Conservation (phyloP, 1,284 basidiomycete genomes). For the Fomitopsis pinicola region DNA sequence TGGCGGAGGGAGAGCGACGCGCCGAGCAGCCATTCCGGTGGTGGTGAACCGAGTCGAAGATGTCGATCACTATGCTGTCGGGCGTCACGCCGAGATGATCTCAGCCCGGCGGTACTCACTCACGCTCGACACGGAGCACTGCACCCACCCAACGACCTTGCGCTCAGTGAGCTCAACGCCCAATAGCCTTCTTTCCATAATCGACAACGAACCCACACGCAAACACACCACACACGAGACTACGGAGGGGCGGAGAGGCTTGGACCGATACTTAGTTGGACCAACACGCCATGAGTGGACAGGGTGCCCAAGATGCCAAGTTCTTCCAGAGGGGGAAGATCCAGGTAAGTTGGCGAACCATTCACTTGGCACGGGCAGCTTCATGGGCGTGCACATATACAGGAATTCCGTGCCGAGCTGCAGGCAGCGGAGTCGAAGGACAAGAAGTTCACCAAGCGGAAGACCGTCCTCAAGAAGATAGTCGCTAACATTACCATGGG, state of each 20-base stretch:
- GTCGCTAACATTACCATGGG: conserved; percentile 96
- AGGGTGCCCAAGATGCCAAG: conserved; percentile 78
- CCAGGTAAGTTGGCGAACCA: conserved; percentile 52
- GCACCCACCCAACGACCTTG: neutral
- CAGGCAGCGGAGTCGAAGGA: conserved; percentile 89
- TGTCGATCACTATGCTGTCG: neutral
- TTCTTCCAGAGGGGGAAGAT: conserved; percentile 91
- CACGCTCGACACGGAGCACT: neutral
- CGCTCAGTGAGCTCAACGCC: neutral
- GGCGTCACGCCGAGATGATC: neutral
- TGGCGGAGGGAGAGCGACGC: conserved; percentile 19
- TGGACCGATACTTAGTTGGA: neutral
- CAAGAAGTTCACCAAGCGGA: conserved; percentile 89
- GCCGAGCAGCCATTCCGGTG: conserved; percentile 18
- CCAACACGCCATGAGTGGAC: conserved; percentile 43
- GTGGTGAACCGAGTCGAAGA: neutral
- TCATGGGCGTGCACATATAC: conserved; percentile 8
- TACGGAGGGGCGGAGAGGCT: neutral
- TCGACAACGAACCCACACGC: neutral
- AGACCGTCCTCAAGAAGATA: conserved; percentile 92
- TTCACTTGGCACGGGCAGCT: neutral
- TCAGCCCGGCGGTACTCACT: neutral
- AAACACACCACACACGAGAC: neutral
- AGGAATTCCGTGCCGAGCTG: conserved; percentile 86
- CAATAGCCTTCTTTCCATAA: neutral